These are phyloP conservation scores for Candida insectorum DNA, from an alignment of 805 yeast genomes.

Conservation along the genomic window DNA sequence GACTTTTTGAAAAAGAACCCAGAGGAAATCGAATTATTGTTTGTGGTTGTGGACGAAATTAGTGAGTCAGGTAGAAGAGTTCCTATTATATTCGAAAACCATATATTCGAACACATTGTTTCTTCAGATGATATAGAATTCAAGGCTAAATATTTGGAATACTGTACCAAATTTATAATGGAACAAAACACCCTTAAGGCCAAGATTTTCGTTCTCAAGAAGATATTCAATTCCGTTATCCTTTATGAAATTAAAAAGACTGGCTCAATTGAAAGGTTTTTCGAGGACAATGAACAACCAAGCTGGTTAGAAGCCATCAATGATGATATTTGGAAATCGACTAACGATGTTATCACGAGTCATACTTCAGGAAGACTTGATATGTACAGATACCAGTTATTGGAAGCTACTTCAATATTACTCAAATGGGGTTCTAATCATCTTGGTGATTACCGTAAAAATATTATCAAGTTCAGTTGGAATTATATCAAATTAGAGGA, in stretches of 20 bases:
- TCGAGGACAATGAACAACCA: slow-evolving; percentile 34
- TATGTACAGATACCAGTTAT: slow-evolving; percentile 66
- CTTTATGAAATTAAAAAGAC: slow-evolving; percentile 54
- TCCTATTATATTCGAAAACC: slow-evolving; percentile 51
- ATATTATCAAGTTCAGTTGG: slow-evolving; percentile 93
- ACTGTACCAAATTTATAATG: slow-evolving; percentile 47
- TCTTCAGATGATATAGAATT: slow-evolving; percentile 42
- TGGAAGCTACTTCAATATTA: slow-evolving; percentile 77
- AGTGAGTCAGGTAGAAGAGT: slow-evolving; percentile 45
- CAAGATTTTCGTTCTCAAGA: slow-evolving; percentile 52
- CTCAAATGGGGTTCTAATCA: slow-evolving; percentile 63
- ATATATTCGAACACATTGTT: slow-evolving; percentile 55
- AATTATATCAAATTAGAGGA: slow-evolving; percentile 87
- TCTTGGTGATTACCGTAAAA: slow-evolving; percentile 65
- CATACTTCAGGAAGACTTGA: slow-evolving; percentile 70
- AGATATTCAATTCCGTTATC: slow-evolving; percentile 63
- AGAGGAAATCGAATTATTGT: slow-evolving; percentile 24
- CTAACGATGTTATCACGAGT: slow-evolving; percentile 47
- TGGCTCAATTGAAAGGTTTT: slow-evolving; percentile 47
- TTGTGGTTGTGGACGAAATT: slow-evolving; percentile 30
- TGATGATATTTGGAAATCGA: slow-evolving; percentile 69
- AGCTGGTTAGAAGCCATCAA: slow-evolving; percentile 67
- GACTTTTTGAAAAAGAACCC: slow-evolving; percentile 23
- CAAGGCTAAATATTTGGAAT: slow-evolving; percentile 50
- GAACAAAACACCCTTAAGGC: slow-evolving; percentile 48